Evolutionary conservation across 345 rosid genomes (phyloP), one percentile per base, ranked within the genome.

Genomic region (Combretum micranthum): DNA sequence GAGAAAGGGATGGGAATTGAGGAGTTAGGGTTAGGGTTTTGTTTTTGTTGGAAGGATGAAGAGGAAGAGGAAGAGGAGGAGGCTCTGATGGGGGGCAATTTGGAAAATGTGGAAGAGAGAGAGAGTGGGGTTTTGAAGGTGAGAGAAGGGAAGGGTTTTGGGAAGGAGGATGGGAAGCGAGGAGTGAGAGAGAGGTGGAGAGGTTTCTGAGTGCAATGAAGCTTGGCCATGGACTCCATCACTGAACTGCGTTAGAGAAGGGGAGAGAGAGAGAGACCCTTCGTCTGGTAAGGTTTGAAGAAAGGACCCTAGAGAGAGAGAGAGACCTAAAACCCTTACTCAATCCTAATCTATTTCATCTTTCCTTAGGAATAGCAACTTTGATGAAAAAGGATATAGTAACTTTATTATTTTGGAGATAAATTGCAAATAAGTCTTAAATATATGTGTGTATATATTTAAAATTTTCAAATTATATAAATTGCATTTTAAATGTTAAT

Each of bases 181-280:
- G 72, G 75, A 70, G 61, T 62, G 68, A 80, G 52, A 0, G 85
- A 84, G 65, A 79, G 65, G 42, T 68, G 68, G 55, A 66, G 69
- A 7, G 90, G 83, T 17, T 66, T 78, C 15, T 60, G 70, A 71
- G 55, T 37, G 73, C 66, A 51, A 55, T 71, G 70, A 43, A 78
- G 21, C 58, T 57, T 72, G 32, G 86, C 78, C 2, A 83, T 56
- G 19, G 96, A 78, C 60, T 64, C 96, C 97, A 90, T 87, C 19
- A 8, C 11, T 12, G 39, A 5, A 32, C 39, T 32, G 10, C 9
- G 9, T 7, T n/a, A n/a, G n/a, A n/a, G n/a, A n/a, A n/a, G n/a
- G n/a, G n/a, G 19, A 23, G 55, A 19, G 46, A 13, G 47, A 43
- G 17, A 37, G 49, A 54, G 46, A 47, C 64, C 47, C 49, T 44